phyloP scores from a whole-genome alignment of 176 grass and related monocot species.

The Carex kokanica region DNA sequence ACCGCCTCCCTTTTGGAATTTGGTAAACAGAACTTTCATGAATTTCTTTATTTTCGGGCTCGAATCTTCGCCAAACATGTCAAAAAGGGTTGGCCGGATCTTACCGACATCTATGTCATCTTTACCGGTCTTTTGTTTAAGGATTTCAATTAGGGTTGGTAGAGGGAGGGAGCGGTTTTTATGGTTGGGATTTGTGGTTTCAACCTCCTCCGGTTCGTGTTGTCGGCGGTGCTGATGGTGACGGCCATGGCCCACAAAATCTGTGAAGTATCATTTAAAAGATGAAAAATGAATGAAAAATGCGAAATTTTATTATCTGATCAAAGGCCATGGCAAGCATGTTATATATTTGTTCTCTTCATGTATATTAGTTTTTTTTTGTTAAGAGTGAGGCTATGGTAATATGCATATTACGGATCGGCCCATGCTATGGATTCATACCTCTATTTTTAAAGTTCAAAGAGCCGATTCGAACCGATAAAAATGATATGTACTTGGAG shows the following conservation, averaged over 20 bases:
- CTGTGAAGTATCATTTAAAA: slow-evolving; percentile 9
- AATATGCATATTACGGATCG: too few species aligned
- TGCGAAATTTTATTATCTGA: not conserved
- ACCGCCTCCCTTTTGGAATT: slow-evolving; percentile 49
- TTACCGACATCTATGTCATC: slow-evolving; percentile 91
- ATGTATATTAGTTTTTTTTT: too few species aligned
- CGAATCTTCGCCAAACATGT: slow-evolving; percentile 75
- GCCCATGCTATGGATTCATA: too few species aligned
- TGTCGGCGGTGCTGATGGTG: slow-evolving; percentile 23
- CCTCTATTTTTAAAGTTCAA: too few species aligned
- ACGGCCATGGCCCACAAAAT: slow-evolving; percentile 23
- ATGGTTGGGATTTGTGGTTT: slow-evolving; percentile 23
- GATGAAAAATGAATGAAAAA: not conserved
- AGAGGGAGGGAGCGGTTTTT: slow-evolving; percentile 70
- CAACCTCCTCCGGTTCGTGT: slow-evolving; percentile 30
- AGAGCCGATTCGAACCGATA: too few species aligned
- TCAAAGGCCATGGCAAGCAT: not conserved
- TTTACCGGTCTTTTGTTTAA: slow-evolving; percentile 91
- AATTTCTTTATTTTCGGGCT: slow-evolving; percentile 99
- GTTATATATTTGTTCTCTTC: not conserved
- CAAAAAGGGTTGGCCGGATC: slow-evolving; percentile 74
- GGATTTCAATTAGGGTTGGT: slow-evolving; percentile 74
- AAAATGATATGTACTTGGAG: too few species aligned
- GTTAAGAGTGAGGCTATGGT: too few species aligned
- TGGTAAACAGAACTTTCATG: slow-evolving; percentile 82